Evolutionary conservation across 257 asterid species (phyloP), one percentile per base, ranked within the genome.

Genomic region (Petunia secreta): DNA sequence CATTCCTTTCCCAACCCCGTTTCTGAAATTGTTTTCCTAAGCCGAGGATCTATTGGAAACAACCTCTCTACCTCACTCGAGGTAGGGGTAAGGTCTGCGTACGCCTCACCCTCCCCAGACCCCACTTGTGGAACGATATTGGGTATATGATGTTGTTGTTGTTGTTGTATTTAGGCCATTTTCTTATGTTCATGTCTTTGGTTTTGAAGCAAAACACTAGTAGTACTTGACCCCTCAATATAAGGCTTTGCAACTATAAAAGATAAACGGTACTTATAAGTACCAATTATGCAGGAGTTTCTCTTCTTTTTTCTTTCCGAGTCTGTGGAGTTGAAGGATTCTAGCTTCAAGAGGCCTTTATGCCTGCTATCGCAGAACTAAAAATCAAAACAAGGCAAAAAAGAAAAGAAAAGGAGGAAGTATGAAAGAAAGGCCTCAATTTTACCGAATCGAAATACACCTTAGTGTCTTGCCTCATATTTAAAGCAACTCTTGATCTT

Each of bases 381-480:
- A 38, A 64, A 64, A 64, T 39, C 1, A 34, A 39, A 38, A 64
- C n/a, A 11, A 39, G 43, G 50, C 73, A 64, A 64, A 43, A 46
- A 64, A 64, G 15, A 46, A 8, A 64, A 64, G 50, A 64, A 38
- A 4, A 64, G 9, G 73, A 64, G 73, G 50, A 39, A 39, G 65
- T 9, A 64, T 64, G 73, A 39, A 64, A 38, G 73, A 39, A 38
- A 13, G 48, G 73, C 50, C 73, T 64, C 73, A 64, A 11, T 64
- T 64, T 48, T 5, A 39, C 50, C 38, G 16, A 13, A 34, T 64
- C 34, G 37, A 25, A 15, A 39, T 64, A 64, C 50, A 39, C 43
- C 50, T 38, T 37, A 48, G 69, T 64, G 73, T 64, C 73, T 64
- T 37, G 34, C 50, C 43, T 39, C 73, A 16, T 37, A 44, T 6